Base-by-base conservation (phyloP, 192 early-diverging fungal genomes). In the Podila verticillata region DNA sequence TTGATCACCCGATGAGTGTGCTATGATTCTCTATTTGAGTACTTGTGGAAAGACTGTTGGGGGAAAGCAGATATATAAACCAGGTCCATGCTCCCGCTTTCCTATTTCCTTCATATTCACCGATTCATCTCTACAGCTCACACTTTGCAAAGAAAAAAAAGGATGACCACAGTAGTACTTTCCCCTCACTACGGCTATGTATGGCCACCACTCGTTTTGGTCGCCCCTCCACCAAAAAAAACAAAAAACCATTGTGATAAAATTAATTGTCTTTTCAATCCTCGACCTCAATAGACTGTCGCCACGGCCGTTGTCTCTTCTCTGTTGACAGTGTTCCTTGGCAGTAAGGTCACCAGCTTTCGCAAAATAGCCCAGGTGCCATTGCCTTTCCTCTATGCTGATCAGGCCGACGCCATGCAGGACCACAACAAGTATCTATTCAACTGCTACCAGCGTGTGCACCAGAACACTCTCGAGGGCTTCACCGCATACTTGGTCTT, bases 381-480 rank as follows among this genome's bases (percentile, higher is more conserved):
- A 15, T 90, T 92, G 74, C 93, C 93, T 20, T 87, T 87, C 86
- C 83, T 84, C 20, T 92, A 93, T 62, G 91, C 87, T 34, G 84
- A 84, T 7, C 78, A 73, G 28, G 54, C 60, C 6, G 92, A 91
- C 44, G 87, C 85, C 61, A 86, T 92, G 54, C 81, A 88, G 57
- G 87, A 91, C 65, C 72, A 73, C 26, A 86, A 87, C 56, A 93
- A 93, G 72, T 68, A 87, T 68, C 32, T 89, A n/a, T 93, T 93
- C 83, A 94, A 94, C 86, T 94, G 93, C 71, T 74, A 83, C 68
- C 89, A 90, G 66, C 84, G 89, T 19, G 75, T 80, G 26, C 89
- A 90, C 73, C 87, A 92, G 68, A 93, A 93, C 83, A 88, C 87
- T 8, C 84, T 93, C 12, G 93, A 95, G 67, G 61, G 62, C 29